phyloP scores from a whole-genome alignment of 2,329 filamentous ascomycete genomes.

The Chrysoporthe cubensis region DNA sequence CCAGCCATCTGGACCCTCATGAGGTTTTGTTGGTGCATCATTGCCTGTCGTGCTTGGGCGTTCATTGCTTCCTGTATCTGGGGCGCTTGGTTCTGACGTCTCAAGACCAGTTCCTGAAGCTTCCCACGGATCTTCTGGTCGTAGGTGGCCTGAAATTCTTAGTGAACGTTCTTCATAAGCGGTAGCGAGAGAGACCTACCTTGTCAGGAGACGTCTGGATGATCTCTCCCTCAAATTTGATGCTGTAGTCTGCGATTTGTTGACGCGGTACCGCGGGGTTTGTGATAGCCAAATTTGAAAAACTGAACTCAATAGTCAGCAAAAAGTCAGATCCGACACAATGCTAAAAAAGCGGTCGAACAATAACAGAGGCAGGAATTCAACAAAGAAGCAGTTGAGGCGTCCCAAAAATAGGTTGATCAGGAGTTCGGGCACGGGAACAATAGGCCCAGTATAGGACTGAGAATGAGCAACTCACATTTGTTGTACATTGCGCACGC shows the following conservation, averaged over 20 bases:
- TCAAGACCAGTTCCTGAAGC: conserved; percentile 53
- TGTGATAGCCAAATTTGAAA: conserved; percentile 55
- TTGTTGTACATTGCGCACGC: conserved; percentile 40
- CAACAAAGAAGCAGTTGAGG: not conserved
- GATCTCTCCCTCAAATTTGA: conserved; percentile 52
- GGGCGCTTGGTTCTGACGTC: conserved; percentile 54
- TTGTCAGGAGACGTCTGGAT: conserved; percentile 52
- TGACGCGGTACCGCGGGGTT: conserved; percentile 40
- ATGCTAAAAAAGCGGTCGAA: not conserved
- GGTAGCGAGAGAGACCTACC: conserved; percentile 40
- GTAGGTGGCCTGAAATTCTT: conserved; percentile 49
- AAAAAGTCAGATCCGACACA: not conserved
- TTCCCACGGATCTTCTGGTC: conserved; percentile 52
- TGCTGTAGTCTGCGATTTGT: conserved; percentile 46
- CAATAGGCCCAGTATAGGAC: conserved; percentile 7
- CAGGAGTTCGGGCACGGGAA: not conserved
- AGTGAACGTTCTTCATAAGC: conserved; percentile 27
- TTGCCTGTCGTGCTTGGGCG: conserved; percentile 29
- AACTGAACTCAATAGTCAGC: conserved; percentile 40
- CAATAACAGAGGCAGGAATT: not conserved
- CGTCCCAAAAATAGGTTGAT: not conserved
- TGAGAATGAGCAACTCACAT: conserved; percentile 38
- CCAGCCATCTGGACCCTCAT: conserved; percentile 56
- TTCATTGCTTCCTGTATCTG: conserved; percentile 54
- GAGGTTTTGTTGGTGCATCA: conserved; percentile 30